Conservation (phyloP, 2,329 filamentous ascomycete species). For the Penicillium frequentans region DNA sequence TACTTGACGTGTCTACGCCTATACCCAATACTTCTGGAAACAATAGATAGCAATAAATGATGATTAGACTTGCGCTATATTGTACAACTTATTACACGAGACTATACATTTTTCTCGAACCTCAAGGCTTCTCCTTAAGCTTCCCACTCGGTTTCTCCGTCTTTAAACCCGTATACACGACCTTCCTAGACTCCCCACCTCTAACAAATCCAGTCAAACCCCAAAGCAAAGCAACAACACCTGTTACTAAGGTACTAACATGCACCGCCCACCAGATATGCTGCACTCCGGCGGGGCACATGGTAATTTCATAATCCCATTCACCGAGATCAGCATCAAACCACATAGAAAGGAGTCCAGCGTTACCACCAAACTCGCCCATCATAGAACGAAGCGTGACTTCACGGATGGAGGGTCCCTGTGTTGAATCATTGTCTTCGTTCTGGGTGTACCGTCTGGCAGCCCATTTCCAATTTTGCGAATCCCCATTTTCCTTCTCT, state of each 20-base stretch:
- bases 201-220: constrained; percentile 6
- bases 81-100: neutral
- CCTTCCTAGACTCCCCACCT: neutral
- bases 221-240: constrained; percentile 33
- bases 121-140: neutral
- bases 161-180: neutral
- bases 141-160: neutral
- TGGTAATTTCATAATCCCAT: constrained; percentile 80
- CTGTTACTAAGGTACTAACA: constrained; percentile 62
- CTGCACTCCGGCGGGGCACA: constrained; percentile 78
- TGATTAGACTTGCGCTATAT: too few species aligned
- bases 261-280: constrained; percentile 95
- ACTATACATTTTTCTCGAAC: neutral
- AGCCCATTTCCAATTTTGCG: constrained; percentile 34
- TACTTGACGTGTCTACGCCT: too few species aligned
- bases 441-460: constrained; percentile 30
- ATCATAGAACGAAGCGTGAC: constrained; percentile 98
- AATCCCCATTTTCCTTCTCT: constrained; percentile 9
- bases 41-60: too few species aligned
- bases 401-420: constrained; percentile 64
- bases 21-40: too few species aligned
- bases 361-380: constrained; percentile 92
- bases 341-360: constrained; percentile 84
- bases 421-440: neutral
- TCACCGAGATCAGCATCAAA: constrained; percentile 67